Evolutionary conservation across 75 land plant genomes (phyloP).

Genomic region (Ceratopteris richardii): DNA sequence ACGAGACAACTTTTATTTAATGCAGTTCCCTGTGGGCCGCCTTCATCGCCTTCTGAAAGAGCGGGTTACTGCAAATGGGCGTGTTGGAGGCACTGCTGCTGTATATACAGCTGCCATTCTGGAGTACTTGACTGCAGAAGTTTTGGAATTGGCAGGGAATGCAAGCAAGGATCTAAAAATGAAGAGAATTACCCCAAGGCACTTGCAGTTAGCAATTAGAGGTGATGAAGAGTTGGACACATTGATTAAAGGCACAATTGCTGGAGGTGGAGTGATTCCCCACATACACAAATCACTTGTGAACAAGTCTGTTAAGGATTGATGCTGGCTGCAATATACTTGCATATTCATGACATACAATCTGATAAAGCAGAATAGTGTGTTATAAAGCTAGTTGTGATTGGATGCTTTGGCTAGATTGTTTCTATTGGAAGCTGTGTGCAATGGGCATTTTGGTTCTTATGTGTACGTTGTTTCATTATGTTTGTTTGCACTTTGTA

Average conservation of each 20-base stretch:
- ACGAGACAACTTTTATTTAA: no score
- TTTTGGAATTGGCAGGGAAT: slow-evolving; percentile 58
- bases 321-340: no score
- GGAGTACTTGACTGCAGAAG: slow-evolving; percentile 57
- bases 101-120: slow-evolving; percentile 54
- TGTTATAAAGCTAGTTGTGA: no score
- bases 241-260: slow-evolving; percentile 42
- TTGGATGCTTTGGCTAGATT: no score
- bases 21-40: slow-evolving; percentile 55
- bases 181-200: slow-evolving; percentile 51
- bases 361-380: no score
- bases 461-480: no score
- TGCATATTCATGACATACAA: no score
- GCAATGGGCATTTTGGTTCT: no score
- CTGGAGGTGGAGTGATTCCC: slow-evolving; percentile 57
- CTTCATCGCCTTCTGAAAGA: slow-evolving; percentile 45
- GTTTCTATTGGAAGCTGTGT: no score
- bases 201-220: slow-evolving; percentile 52
- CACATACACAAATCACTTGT: slow-evolving; percentile 63
- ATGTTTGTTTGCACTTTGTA: no score
- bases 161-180: slow-evolving; percentile 47
- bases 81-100: slow-evolving; percentile 61
- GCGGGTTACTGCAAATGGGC: slow-evolving; percentile 46
- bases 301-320: slow-evolving; percentile 46
- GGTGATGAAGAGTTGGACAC: slow-evolving; percentile 64